Base-by-base conservation (phyloP, 768 basidiomycete genomes). In the Dendrothele bispora region DNA sequence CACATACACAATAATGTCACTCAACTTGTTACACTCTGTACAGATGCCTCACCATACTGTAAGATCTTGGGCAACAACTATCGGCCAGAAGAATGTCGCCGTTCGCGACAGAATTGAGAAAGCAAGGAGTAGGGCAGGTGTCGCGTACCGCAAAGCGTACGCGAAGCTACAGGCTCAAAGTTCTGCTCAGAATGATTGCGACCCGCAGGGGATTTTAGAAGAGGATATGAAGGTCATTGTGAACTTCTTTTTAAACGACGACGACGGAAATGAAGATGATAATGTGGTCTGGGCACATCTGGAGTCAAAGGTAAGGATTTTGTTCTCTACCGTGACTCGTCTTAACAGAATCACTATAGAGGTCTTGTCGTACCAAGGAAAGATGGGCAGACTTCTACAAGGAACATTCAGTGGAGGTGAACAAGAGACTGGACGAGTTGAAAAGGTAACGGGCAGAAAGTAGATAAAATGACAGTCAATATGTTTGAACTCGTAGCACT, bases 31-130 rank as follows among this genome's bases (percentile, higher is more conserved):
- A 14, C 15, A 26, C 27, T 46, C 22, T 44, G 38, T 35, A 10
- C 48, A 88, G 87, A 70, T 88, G 69, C 78, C 83, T 22, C 77
- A 82, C 53, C 87, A 88, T 59, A 55, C 71, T 2, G 11, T 55
- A 5, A 58, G 27, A 7, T 84, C 83, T 12, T 88, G 84, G 84
- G 53, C 45, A 26, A 58, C 56, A n/a, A 70, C 74, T 39, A 41
- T 81, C 17, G 51, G 50, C 43, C 59, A 61, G 44, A n/a, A n/a
- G n/a, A n/a, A n/a, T n/a, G n/a, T n/a, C n/a, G n/a, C n/a, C n/a
- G 30, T 71, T 8, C 63, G 62, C 20, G 58, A 66, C 8, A 63
- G 71, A 32, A 49, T 85, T 10, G 81, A 79, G n/a, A 56, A 62
- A 5, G 60, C 75, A 43, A 69, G 74, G 43, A 79, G 80, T 60